Percentiles rank a stretch among this genome's conserved stretches.
phyloP scores from a whole-genome alignment of 768 basidiomycete species.

The Leucocoprinus sp. region DNA sequence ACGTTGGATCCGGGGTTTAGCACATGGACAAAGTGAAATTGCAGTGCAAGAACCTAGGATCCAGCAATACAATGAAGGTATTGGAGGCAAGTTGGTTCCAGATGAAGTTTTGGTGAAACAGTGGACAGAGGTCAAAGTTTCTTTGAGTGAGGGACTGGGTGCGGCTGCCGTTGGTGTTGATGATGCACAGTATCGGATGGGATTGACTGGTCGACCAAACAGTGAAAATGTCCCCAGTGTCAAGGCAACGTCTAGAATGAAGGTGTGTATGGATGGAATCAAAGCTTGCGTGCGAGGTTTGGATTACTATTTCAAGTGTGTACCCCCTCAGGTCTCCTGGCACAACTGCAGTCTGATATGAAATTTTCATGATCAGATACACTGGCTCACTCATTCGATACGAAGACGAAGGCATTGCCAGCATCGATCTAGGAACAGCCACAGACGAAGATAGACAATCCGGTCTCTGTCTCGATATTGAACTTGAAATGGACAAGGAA shows the following conservation, averaged over 20 bases:
- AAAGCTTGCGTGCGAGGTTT: conserved; percentile 24
- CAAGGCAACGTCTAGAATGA: conserved; percentile 19
- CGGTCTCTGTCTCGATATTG: conserved; percentile 23
- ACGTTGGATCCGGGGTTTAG: conserved; percentile 20
- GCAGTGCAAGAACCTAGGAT: background rate
- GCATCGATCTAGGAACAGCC: conserved; percentile 24
- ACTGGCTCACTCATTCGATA: conserved; percentile 21
- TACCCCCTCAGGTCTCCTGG: background rate
- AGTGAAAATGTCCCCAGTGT: conserved; percentile 12
- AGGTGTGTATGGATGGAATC: conserved; percentile 27
- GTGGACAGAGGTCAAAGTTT: conserved; percentile 27
- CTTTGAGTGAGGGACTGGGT: conserved; percentile 19
- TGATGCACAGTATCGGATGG: conserved; percentile 13
- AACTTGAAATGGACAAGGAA: conserved; percentile 21
- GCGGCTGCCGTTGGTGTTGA: background rate
- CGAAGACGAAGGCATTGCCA: conserved; percentile 30
- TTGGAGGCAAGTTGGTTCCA: conserved; percentile 23
- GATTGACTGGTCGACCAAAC: background rate
- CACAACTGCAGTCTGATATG: background rate
- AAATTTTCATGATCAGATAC: background rate
- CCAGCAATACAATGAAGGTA: conserved; percentile 1
- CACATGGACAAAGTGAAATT: conserved; percentile 1
- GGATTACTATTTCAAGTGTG: conserved; percentile 30
- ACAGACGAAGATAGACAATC: conserved; percentile 10
- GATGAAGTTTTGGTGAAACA: conserved; percentile 26